These are phyloP conservation scores for Raffaelea ambrosiae DNA, from an alignment of 2,329 filamentous ascomycete species.

Conservation along the genomic window DNA sequence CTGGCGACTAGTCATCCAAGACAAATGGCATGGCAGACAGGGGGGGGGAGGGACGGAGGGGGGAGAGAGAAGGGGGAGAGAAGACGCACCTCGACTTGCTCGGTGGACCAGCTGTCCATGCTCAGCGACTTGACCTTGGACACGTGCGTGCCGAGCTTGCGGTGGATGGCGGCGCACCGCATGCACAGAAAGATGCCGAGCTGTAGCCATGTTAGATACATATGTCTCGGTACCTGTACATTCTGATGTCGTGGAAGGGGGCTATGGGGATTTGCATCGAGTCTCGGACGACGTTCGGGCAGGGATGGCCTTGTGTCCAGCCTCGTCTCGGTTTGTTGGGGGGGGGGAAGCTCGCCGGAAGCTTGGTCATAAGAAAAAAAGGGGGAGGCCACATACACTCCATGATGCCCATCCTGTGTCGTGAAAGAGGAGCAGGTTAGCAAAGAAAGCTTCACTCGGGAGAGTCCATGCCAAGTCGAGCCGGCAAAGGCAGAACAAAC, in stretches of 20 bases:
- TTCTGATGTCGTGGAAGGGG: too few relatives aligned
- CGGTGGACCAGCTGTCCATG: slow-evolving; percentile 95
- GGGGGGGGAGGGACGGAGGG: background rate
- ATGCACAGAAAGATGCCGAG: slow-evolving; percentile 95
- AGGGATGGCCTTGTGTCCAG: too few relatives aligned
- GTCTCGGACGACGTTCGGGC: too few relatives aligned
- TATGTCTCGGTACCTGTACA: too few relatives aligned
- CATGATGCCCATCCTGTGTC: slow-evolving; percentile 86
- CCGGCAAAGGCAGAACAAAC: slow-evolving; percentile 2
- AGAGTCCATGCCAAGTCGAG: too few relatives aligned
- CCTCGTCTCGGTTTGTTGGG: too few relatives aligned
- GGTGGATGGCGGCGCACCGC: slow-evolving; percentile 91
- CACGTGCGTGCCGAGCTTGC: slow-evolving; percentile 94
- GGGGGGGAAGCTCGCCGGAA: too few relatives aligned
- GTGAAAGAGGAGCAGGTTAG: slow-evolving; percentile 4
- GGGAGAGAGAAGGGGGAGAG: background rate
- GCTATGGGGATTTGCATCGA: background rate
- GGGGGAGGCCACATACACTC: slow-evolving; percentile 66
- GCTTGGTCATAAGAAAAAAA: background rate
- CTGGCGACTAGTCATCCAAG: too few relatives aligned
- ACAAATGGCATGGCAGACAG: background rate
- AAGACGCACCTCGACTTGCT: slow-evolving; percentile 81
- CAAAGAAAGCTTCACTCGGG: too few relatives aligned
- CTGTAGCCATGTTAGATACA: slow-evolving; percentile 31
- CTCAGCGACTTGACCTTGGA: slow-evolving; percentile 98